Conservation (phyloP, 306 rosid species). For the Urtica urens region DNA sequence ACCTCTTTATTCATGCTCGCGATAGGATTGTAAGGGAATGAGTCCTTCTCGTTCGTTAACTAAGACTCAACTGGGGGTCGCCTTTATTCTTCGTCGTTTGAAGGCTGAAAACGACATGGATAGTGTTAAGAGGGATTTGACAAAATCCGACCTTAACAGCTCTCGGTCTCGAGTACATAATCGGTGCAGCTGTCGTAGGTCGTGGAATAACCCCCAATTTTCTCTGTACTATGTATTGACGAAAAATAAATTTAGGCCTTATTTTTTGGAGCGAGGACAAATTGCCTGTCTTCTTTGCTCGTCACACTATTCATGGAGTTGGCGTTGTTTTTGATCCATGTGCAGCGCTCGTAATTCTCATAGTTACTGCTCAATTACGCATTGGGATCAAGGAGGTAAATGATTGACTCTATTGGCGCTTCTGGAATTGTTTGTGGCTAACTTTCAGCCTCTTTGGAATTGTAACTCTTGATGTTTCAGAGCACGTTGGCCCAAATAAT, state of each 20-base stretch:
- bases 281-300: conserved; percentile 44
- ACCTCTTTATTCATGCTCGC: too few species aligned
- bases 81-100: too few species aligned
- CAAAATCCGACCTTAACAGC: too few species aligned
- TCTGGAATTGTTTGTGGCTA: too few species aligned
- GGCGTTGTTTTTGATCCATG: conserved; percentile 63
- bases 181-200: conserved; percentile 77
- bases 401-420: too few species aligned
- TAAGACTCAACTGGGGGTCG: too few species aligned
- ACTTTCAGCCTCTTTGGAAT: conserved; percentile 8
- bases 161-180: conserved; percentile 66
- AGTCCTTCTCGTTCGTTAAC: too few species aligned
- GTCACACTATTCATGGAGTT: conserved; percentile 45
- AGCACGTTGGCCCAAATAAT: conserved; percentile 51
- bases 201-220: conserved; percentile 81
- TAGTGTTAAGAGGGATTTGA: too few species aligned
- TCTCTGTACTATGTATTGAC: neutral
- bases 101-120: too few species aligned
- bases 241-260: conserved; percentile 33
- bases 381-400: conserved; percentile 59
- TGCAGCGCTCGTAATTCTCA: conserved; percentile 45
- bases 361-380: conserved; percentile 47
- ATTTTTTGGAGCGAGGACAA: conserved; percentile 48
- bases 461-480: conserved; percentile 32
- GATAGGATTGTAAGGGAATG: too few species aligned